Base-by-base conservation (phyloP, 345 rosid genomes). In the Eutrema yunnanense region DNA sequence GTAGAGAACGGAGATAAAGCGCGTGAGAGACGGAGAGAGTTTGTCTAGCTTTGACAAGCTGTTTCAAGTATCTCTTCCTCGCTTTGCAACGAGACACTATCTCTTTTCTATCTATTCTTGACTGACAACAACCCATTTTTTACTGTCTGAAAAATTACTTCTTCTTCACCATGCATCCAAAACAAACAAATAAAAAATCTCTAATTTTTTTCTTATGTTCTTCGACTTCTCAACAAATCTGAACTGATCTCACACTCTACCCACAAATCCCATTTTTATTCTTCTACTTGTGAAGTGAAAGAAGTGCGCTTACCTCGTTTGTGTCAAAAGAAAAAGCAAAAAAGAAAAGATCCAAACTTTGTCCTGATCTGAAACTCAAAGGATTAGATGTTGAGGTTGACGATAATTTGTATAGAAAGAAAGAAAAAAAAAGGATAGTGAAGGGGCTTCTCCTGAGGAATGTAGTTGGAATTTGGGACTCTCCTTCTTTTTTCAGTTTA, bases 41-140 rank as follows among this genome's bases (percentile, higher is more conserved):
- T 80, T 89, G 95, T 37, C 99, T 83, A 22, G 96, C 96, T 80
- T 84, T 79, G 34, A 89, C 97, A 10, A 91, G 81, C 50, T 89
- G 92, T 53, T 95, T 92, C 83, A 88, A 84, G 80, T 95, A 95
- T 42, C 86, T 79, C 87, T 90, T 92, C 72, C 99, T 85, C 4
- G 96, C 95, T 73, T 87, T 91, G 79, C 96, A 95, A 44, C 96
- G 86, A 3, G 96, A 84, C 72, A 94, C 99, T 47, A 82, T 86
- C 67, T 91, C 99, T 67, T 89, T 89, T 46, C 93, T 84, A 42
- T 89, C 92, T 44, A 92, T 76, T 38, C 86, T 86, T 13, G 99
- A 94, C 69, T 80, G 86, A 74, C 95, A 91, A 62, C 95, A 88
- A 46, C 97, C 99, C 99, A 94, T 94, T 14, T 14, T 32, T 4